A percentile compares a stretch with the other conserved stretches of the same genome.
These are phyloP conservation scores for Fusarium nelsonii DNA, from an alignment of 2,329 filamentous ascomycete genomes.

Conservation along the genomic window DNA sequence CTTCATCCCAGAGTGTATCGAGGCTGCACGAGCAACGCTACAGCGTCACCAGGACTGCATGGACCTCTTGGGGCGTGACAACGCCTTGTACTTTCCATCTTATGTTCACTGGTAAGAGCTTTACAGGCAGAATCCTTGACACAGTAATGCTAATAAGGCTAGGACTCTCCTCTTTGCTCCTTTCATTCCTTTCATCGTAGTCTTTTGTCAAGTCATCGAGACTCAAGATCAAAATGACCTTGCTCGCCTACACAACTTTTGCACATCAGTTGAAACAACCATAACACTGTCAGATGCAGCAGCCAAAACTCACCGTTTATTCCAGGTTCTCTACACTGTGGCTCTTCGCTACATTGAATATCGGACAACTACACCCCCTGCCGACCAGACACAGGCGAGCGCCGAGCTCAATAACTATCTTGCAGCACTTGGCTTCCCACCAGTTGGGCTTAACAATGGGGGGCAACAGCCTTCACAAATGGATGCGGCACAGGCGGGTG, in stretches of 20 bases:
- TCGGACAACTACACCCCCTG: constrained; percentile 52
- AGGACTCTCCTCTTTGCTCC: constrained; percentile 64
- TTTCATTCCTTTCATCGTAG: constrained; percentile 66
- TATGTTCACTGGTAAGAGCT: constrained; percentile 59
- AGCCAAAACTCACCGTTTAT: constrained; percentile 67
- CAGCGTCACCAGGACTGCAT: constrained; percentile 57
- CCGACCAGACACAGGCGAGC: constrained; percentile 52
- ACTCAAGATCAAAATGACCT: constrained; percentile 58
- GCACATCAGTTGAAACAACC: constrained; percentile 63
- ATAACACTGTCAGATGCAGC: constrained; percentile 62
- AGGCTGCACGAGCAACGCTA: constrained; percentile 57
- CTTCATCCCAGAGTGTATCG: constrained; percentile 58
- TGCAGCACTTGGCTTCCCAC: constrained; percentile 62
- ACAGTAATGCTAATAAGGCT: constrained; percentile 9
- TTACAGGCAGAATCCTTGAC: too few relatives aligned
- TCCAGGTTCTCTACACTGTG: constrained; percentile 69
- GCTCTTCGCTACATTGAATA: constrained; percentile 70
- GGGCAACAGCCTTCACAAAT: constrained; percentile 36
- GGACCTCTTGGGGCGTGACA: constrained; percentile 52
- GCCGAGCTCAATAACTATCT: constrained; percentile 52
- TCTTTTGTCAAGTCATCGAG: constrained; percentile 65
- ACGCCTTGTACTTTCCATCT: constrained; percentile 54
- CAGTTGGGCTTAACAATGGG: constrained; percentile 19
- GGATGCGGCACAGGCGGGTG: constrained; percentile 8
- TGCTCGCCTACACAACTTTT: constrained; percentile 63